Percentiles rank a stretch among this genome's conserved stretches.
Evolutionary conservation across 495 filamentous ascomycete genomes (phyloP).

Genomic region (Penicillium pulvis): DNA sequence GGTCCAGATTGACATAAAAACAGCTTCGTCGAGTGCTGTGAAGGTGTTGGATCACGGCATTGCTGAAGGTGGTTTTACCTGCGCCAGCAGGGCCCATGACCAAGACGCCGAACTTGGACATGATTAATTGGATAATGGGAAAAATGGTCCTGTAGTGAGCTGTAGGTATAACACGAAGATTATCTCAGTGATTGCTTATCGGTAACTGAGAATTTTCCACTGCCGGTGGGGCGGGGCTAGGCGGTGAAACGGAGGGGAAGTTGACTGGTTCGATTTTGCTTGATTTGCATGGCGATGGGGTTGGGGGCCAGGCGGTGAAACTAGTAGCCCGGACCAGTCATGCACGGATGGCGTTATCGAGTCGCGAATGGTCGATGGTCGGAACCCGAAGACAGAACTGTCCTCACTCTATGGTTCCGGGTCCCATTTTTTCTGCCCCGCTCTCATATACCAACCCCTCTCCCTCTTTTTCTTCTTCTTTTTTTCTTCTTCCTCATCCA

Average conservation of each 20-base stretch:
- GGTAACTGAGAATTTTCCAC: conserved; percentile 11
- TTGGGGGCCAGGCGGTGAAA: conserved; percentile 1
- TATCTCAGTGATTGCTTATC: conserved; percentile 13
- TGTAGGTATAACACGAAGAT: neutral
- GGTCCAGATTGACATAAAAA: conserved; percentile 98
- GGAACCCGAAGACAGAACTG: neutral
- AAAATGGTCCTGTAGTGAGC: neutral
- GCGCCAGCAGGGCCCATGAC: conserved; percentile 92
- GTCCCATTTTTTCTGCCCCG: conserved; percentile 26
- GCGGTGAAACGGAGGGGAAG: neutral
- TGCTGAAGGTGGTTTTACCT: conserved; percentile 95
- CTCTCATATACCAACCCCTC: conserved; percentile 21
- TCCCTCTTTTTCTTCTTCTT: conserved; percentile 17
- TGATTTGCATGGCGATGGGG: neutral
- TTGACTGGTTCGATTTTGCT: neutral
- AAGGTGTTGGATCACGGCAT: conserved; percentile 87
- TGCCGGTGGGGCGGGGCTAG: conserved; percentile 4
- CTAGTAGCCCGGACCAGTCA: neutral
- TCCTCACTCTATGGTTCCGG: neutral
- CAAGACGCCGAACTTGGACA: conserved; percentile 94
- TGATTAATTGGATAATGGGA: conserved; percentile 32
- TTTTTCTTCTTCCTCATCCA: conserved; percentile 14
- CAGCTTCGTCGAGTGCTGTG: conserved; percentile 84
- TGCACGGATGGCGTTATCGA: conserved; percentile 8
- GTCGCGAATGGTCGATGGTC: neutral